Evolutionary conservation across 176 grass and related monocot species (phyloP), one percentile per base, ranked within the genome.

Genomic region (Oryza rufipogon): DNA sequence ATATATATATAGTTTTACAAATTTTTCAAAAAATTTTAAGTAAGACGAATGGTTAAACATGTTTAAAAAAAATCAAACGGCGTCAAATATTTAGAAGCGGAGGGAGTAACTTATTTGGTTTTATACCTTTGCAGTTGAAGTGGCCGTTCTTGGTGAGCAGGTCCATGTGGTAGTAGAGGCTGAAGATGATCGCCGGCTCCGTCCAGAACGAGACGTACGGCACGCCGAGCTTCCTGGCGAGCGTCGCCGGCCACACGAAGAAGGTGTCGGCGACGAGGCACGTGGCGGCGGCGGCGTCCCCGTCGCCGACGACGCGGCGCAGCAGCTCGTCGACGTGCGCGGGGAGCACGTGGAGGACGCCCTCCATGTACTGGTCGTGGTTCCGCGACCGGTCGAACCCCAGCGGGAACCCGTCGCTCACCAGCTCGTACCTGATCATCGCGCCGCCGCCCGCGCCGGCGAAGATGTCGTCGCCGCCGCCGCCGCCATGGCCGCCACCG

Each of bases 161-260:
- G n/a, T 89, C 74, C 91, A 88, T 88, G 79, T 91, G 91, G 77
- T 84, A 91, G 78, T 93, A 89, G 36, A 96, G 68, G 30, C 15
- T 51, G 84, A 96, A 93, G 78, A 93, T 80, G 68, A 96, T 54
- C 7, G 94, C 94, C 0, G 94, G 74, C 81, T 96, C 88, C 8
- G 94, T 96, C 92, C 92, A 89, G 81, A 91, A 94, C 12, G 92
- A 94, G 20, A 89, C 72, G 64, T 94, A 94, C 32, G 85, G 90
- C 7, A 93, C 34, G 4, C 87, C 91, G 2, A 91, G 66, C 75
- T 91, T 93, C 49, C 52, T 26, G 7, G 86, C 91, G 5, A 93
- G 64, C 1, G 87, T 75, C 4, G 94, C 86, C 5, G 91, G 89
- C 91, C 94, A 96, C 0, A 93, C 89, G 80, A 91, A 91, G 83